Base-by-base conservation (phyloP, 148 eudicot species). In the Amaranthus palmeri region DNA sequence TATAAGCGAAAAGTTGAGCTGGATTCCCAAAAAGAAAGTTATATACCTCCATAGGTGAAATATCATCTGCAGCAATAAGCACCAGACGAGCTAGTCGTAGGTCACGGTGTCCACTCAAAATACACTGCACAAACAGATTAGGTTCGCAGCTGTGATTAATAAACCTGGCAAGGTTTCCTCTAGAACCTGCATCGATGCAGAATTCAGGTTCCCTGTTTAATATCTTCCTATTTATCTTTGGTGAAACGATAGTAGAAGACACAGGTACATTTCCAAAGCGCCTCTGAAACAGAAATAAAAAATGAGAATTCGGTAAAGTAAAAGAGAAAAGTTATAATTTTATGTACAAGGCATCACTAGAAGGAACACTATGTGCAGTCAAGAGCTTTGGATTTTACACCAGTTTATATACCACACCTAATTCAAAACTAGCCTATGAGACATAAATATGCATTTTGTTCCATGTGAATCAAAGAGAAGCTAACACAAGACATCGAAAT, bases 71-170 rank as follows among this genome's bases (percentile, higher is more conserved):
- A 12, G 97, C 97, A 75, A 89, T 79, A 7, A 92, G 89, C 62
- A 92, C 74, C 10, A 92, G 53, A 69, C 95, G 76, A 46, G 97
- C 97, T 41, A 78, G 84, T 52, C 74, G 79, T 18, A 81, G 10
- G 40, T 92, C 95, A 72, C 87, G 92, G 69, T 92, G 90, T 4
- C 72, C 59, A 67, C 88, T 87, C 65, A 92, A 72, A 54, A 92
- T 81, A 78, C 97, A 89, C 72, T 92, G 97, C 47, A 92, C 86
- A 49, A 92, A 92, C 2, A 92, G 75, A 68, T 92, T 92, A 0
- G 97, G 97, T 41, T 89, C 86, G 61, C 97, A 92, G 69, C 97
- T 92, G 63, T 92, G 97, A 64, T 92, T 92, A 7, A 92, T 87
- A 74, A 84, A 92, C 65, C 97, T 77, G 5, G 97, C 84, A 53